Conservation (phyloP, 208 protist species). For the Trypanosoma lewisi region DNA sequence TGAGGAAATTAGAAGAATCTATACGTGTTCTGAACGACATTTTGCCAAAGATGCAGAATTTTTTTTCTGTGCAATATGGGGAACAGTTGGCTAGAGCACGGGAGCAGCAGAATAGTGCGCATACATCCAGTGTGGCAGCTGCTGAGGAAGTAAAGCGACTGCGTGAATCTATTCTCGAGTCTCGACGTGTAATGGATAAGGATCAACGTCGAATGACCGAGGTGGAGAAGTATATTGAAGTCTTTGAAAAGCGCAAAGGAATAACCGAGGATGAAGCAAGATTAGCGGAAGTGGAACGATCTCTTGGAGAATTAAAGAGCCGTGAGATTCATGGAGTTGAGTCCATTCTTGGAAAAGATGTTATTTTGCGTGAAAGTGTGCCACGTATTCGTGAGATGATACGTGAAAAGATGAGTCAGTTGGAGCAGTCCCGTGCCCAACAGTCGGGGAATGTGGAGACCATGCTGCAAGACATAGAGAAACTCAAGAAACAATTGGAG, state of each 20-base stretch:
- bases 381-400: conserved; percentile 66
- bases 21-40: conserved; percentile 1
- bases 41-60: conserved; percentile 39
- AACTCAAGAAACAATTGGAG: conserved; percentile 55
- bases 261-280: conserved; percentile 51
- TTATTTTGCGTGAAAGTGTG: conserved; percentile 39
- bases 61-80: conserved; percentile 25
- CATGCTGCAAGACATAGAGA: conserved; percentile 63
- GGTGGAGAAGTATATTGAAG: conserved; percentile 42
- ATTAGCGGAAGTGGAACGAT: conserved; percentile 35
- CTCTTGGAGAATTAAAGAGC: conserved; percentile 44
- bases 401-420: conserved; percentile 50
- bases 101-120: conserved; percentile 20
- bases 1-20: conserved; percentile 17
- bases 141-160: conserved; percentile 32
- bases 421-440: conserved; percentile 64
- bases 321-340: conserved; percentile 37
- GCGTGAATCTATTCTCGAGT: conserved; percentile 29
- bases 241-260: conserved; percentile 33
- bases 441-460: conserved; percentile 79
- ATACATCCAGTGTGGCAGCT: neutral
- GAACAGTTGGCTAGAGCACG: conserved; percentile 29
- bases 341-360: conserved; percentile 51
- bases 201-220: conserved; percentile 39
- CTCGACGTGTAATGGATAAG: conserved; percentile 38